A percentile compares a stretch with the other conserved stretches of the same genome.
phyloP scores from a whole-genome alignment of 352 stramenopile species.

The Peronospora farinosa region DNA sequence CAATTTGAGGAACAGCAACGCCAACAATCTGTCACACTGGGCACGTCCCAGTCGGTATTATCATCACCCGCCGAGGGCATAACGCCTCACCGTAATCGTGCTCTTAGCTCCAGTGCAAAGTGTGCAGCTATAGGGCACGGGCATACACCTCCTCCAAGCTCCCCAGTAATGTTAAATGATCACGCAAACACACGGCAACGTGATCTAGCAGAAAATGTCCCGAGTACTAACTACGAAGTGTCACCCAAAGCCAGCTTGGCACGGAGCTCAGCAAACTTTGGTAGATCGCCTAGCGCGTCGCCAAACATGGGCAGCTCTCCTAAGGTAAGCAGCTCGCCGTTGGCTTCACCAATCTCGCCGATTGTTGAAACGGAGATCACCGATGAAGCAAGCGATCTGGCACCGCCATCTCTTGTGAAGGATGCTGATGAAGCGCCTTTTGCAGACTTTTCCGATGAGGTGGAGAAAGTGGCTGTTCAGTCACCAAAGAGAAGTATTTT shows the following conservation, averaged over 20 bases:
- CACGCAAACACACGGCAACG: constrained; percentile 9
- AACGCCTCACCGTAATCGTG: constrained; percentile 11
- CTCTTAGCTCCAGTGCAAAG: constrained; percentile 26
- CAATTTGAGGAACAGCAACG: constrained; percentile 13
- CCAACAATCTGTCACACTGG: constrained; percentile 27
- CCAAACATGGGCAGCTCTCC: constrained; percentile 23
- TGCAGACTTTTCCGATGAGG: constrained; percentile 1
- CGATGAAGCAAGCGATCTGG: constrained; percentile 5
- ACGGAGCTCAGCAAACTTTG: constrained; percentile 19
- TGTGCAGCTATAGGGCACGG: constrained; percentile 18
- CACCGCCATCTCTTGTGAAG: constrained; percentile 3
- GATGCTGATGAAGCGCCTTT: constrained; percentile 5
- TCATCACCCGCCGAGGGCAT: constrained; percentile 9
- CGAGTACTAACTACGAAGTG: constrained; percentile 18
- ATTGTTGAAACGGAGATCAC: constrained; percentile 11
- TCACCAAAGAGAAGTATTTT: constrained; percentile 10
- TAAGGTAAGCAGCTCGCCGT: constrained; percentile 28
- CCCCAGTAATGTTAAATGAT: constrained; percentile 11
- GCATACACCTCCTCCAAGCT: constrained; percentile 20
- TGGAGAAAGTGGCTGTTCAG: constrained; percentile 5
- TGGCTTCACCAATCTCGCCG: constrained; percentile 21
- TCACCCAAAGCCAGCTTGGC: constrained; percentile 20
- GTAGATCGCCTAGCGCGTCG: constrained; percentile 12
- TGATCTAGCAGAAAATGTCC: constrained; percentile 4
- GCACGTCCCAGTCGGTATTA: constrained; percentile 15